A percentile compares a stretch with the other conserved stretches of the same genome.
These are phyloP conservation scores for Ogataea neopini DNA, from an alignment of 805 yeast genomes.

Conservation along the genomic window DNA sequence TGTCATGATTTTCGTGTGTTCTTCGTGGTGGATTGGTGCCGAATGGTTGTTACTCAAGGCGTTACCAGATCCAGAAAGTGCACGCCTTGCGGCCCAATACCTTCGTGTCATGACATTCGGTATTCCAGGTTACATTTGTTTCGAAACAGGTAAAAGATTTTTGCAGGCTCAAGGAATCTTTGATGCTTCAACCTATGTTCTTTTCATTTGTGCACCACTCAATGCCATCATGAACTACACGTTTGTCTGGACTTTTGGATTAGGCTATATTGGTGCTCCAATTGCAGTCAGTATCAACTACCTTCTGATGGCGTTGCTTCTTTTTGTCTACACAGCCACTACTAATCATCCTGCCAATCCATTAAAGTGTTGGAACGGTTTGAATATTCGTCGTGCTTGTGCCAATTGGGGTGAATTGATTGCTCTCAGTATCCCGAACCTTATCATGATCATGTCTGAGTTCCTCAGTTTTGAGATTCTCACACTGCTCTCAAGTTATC, in stretches of 20 bases:
- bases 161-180: constrained; percentile 78
- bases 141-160: constrained; percentile 71
- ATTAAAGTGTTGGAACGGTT: constrained; percentile 39
- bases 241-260: constrained; percentile 67
- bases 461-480: constrained; percentile 77
- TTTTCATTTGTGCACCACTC: constrained; percentile 71
- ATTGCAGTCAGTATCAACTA: constrained; percentile 70
- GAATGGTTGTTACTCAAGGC: constrained; percentile 44
- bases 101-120: constrained; percentile 59
- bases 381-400: constrained; percentile 38
- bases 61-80: constrained; percentile 47
- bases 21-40: constrained; percentile 62
- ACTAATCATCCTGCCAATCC: constrained; percentile 43
- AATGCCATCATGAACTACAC: constrained; percentile 66
- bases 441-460: constrained; percentile 75
- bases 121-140: constrained; percentile 65
- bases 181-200: constrained; percentile 75
- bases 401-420: constrained; percentile 66
- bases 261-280: constrained; percentile 79
- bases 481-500: constrained; percentile 65
- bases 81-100: constrained; percentile 57
- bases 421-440: constrained; percentile 67
- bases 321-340: constrained; percentile 48
- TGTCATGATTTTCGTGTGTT: constrained; percentile 54
- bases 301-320: constrained; percentile 64